Percentiles rank a stretch among this genome's conserved stretches.
phyloP scores from a whole-genome alignment of 768 basidiomycete genomes.

The Clathrus columnatus region DNA sequence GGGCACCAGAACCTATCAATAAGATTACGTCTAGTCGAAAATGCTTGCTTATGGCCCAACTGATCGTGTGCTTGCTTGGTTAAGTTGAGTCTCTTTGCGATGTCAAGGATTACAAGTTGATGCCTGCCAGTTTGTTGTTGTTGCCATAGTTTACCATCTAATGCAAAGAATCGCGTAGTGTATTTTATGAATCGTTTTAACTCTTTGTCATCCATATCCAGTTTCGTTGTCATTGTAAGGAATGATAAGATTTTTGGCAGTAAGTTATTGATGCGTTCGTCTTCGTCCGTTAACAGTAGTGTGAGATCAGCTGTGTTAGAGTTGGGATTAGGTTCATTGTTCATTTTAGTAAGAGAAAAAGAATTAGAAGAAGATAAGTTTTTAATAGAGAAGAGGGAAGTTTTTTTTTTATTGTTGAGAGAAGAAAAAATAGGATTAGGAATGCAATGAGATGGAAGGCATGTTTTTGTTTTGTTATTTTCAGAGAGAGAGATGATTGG shows the following conservation, averaged over 20 bases:
- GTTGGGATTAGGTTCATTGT: neutral
- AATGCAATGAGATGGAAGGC: neutral
- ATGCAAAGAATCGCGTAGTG: constrained; percentile 6
- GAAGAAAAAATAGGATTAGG: too few species aligned
- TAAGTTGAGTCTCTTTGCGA: neutral
- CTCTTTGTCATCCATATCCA: neutral
- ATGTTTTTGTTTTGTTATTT: too few species aligned
- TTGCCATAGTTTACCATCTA: constrained; percentile 12
- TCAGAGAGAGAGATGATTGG: too few species aligned
- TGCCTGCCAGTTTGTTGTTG: constrained; percentile 10
- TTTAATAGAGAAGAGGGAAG: neutral
- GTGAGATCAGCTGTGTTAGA: neutral
- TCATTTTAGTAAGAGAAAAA: neutral
- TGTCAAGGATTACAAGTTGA: constrained; percentile 12
- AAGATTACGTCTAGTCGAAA: constrained; percentile 8
- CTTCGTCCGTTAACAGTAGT: neutral
- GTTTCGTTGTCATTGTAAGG: neutral
- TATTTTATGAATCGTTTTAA: neutral
- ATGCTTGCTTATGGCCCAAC: constrained; percentile 16
- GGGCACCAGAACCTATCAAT: constrained; percentile 24
- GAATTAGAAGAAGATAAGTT: neutral
- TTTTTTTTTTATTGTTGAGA: neutral
- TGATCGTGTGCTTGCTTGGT: constrained; percentile 6
- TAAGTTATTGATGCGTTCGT: neutral
- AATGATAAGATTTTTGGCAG: neutral